Evolutionary conservation across 208 protist genomes (phyloP), one percentile per base, ranked within the genome.

Genomic region (Endotrypanum monterogeii): DNA sequence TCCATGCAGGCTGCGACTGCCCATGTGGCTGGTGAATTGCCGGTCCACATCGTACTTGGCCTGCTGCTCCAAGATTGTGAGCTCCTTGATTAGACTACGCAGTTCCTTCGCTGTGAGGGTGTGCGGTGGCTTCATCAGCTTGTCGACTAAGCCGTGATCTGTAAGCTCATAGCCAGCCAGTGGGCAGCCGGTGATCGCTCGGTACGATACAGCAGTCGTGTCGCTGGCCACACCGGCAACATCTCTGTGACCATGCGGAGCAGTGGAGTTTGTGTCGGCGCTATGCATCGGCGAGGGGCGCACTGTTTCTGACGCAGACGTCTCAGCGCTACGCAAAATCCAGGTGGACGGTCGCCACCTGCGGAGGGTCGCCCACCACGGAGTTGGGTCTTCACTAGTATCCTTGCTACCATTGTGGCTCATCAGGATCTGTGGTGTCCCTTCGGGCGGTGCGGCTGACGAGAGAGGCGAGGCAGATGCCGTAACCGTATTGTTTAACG

Each of bases 21-120:
- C 79, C 51, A 96, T 80, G 52, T 94, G 83, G 12, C 60, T 32
- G 3, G 77, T 56, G 30, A 94, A 87, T 37, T 87, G 78, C 23
- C 39, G 61, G 63, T 96, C 91, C n/a, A 90, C 83, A 20, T 69
- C 62, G 81, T 91, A 88, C 79, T 85, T 89, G 61, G 87, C 83
- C 25, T 74, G 71, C 78, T 93, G 86, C 76, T 96, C 89, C 12
- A 96, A 79, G 8, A 69, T 78, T 60, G 83, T 78, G 25, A 94
- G 76, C 63, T 91, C 83, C 50, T 63, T 62, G 51, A 94, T 82
- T 4, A 96, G 51, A n/a, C 60, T 70, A 11, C 77, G 71, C 35
- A 96, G 37, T 55, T 93, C 88, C 7, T 25, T 23, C 4, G 68
- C 37, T 16, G 79, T 76, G 54, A 96, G 86, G 9, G 78, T 68